Base-by-base conservation (phyloP, 1,284 basidiomycete species). In the Trichosporon coremiiforme region DNA sequence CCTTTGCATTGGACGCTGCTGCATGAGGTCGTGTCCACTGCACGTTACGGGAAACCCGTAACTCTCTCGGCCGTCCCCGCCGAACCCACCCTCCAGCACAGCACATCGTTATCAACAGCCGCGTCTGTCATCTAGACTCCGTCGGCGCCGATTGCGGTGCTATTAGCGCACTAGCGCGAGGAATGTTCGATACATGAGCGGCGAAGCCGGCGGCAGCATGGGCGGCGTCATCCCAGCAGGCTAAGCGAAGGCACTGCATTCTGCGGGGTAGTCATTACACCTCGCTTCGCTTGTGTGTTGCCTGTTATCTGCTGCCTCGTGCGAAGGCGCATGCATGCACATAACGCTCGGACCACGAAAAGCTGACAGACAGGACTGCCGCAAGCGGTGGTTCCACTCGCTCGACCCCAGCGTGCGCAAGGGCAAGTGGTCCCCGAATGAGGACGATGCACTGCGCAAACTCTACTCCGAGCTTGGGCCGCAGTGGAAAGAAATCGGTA, bases 401-500 rank as follows among this genome's bases (percentile, higher is more conserved):
- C 71, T 76, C 10, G 75, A 76, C 65, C 75, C 75, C 0, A 62
- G 45, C 12, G 66, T 76, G 22, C 68, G 70, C 15, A 76, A 76
- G 64, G 75, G 75, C 17, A 66, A 68, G 36, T 76, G 75, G 75
- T 69, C 73, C 1, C n/a, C 36, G 13, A 70, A 72, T 17, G 75
- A 76, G 50, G 75, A 76, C 70, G 71, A 65, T 2, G 64, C 67
- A 15, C 65, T 76, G 36, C 72, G 72, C 38, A 64, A 53, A 9
- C 66, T 70, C 3, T 75, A 72, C 64, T 57, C 50, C 35, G 66
- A 74, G 64, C 35, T 74, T 9, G 75, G 75, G 7, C 69, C 75
- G 1, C 69, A 73, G 38, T 76, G 75, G 75, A 70, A 72, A 33
- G 73, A 74, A 17, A 76, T 76, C 47, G 75, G 75, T 74, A 47